Conservation (phyloP, 768 basidiomycete genomes). For the Termitomyces eurrhizus region DNA sequence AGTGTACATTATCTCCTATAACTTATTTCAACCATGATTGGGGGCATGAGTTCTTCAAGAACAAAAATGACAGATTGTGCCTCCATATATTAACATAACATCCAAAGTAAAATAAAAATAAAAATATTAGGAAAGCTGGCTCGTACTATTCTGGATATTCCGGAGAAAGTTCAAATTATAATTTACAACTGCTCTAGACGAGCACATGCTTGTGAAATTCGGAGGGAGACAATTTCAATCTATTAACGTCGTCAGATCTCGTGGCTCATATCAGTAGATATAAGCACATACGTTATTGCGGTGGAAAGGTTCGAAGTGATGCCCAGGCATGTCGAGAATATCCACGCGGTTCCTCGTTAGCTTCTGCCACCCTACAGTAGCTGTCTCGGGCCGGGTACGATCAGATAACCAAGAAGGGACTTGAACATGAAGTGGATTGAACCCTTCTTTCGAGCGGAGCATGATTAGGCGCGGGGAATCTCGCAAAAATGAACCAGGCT, state of each 20-base stretch:
- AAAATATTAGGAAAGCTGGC: neutral
- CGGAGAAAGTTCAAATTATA: neutral
- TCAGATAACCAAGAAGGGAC: slow-evolving; percentile 53
- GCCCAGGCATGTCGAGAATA: slow-evolving; percentile 55
- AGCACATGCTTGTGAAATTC: neutral
- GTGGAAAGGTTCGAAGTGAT: slow-evolving; percentile 63
- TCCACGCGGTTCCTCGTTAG: slow-evolving; percentile 34
- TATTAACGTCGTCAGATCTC: neutral
- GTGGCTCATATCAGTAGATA: neutral
- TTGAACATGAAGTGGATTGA: slow-evolving; percentile 27
- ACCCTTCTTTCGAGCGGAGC: slow-evolving; percentile 51
- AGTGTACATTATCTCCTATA: neutral
- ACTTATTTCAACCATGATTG: neutral
- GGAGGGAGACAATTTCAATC: neutral
- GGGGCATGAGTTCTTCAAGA: neutral
- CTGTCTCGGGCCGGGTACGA: slow-evolving; percentile 29
- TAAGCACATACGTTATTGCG: slow-evolving; percentile 37
- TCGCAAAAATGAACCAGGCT: slow-evolving; percentile 25
- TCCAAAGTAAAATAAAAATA: neutral
- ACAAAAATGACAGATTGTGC: neutral
- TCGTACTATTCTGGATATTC: too few species aligned
- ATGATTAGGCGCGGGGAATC: slow-evolving; percentile 38
- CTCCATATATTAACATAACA: neutral
- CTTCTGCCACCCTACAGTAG: slow-evolving; percentile 44
- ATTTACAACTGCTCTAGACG: neutral